Evolutionary conservation across 2,329 filamentous ascomycete genomes (phyloP).

Genomic region (Cyphellophora europaea): DNA sequence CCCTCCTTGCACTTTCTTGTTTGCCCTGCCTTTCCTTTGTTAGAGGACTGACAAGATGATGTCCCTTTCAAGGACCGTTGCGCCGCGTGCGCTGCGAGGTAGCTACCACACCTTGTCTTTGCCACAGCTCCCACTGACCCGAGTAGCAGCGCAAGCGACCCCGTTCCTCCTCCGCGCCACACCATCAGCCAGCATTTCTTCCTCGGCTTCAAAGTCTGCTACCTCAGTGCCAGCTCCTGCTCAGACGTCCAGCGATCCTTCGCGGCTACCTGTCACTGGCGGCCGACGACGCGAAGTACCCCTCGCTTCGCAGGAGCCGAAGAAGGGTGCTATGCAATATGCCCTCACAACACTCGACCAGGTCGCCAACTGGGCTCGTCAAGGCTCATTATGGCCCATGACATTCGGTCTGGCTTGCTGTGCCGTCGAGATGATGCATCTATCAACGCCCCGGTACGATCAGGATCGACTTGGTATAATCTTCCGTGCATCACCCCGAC

Average conservation of each 20-base stretch:
- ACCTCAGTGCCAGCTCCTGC: constrained; percentile 30
- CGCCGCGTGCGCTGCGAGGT: constrained; percentile 48
- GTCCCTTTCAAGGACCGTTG: constrained; percentile 40
- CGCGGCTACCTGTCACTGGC: constrained; percentile 24
- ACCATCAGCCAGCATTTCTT: constrained; percentile 30
- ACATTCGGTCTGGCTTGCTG: constrained; percentile 85
- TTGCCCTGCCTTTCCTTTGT: too few species aligned
- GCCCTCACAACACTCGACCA: constrained; percentile 46
- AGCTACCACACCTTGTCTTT: constrained; percentile 17
- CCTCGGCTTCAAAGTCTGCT: constrained; percentile 31
- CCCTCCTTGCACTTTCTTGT: too few species aligned
- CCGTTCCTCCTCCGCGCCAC: constrained; percentile 25
- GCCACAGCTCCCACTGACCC: constrained; percentile 16
- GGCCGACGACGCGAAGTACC: constrained; percentile 38
- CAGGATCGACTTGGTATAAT: constrained; percentile 84
- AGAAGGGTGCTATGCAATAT: constrained; percentile 43
- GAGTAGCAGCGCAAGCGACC: constrained; percentile 6
- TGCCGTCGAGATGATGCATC: constrained; percentile 87
- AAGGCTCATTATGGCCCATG: constrained; percentile 80
- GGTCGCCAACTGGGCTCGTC: constrained; percentile 74
- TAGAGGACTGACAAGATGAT: constrained; percentile 40
- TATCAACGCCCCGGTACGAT: constrained; percentile 80
- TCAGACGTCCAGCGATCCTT: constrained; percentile 26
- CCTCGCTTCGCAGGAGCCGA: constrained; percentile 40
- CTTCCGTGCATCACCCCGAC: constrained; percentile 77